Percentiles rank a stretch among this genome's conserved stretches.
Conservation (phyloP, 2,329 filamentous ascomycete genomes). For the Fusarium succisae region DNA sequence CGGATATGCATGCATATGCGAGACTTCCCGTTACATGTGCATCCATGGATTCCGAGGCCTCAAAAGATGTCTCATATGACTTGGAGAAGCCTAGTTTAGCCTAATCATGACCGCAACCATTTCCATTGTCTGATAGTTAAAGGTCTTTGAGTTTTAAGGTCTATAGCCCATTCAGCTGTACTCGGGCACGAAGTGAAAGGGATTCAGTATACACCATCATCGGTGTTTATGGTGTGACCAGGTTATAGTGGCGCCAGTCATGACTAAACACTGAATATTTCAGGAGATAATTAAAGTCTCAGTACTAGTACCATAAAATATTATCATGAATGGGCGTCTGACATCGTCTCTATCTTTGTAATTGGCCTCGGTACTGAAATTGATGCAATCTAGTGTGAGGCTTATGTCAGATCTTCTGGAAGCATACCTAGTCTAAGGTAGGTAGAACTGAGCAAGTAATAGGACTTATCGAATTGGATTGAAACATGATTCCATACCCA, state of each 20-base stretch:
- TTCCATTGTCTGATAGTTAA: not conserved
- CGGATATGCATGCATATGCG: constrained; percentile 16
- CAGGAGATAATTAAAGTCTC: not conserved
- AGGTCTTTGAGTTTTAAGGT: not conserved
- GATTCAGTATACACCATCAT: constrained; percentile 8
- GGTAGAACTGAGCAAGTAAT: not conserved
- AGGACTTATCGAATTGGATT: not conserved
- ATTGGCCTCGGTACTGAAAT: not conserved
- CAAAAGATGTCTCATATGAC: not conserved
- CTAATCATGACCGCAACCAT: not conserved
- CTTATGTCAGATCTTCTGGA: not conserved
- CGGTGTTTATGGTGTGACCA: constrained; percentile 5
- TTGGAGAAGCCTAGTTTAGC: not conserved
- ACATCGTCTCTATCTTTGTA: not conserved
- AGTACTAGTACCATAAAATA: not conserved
- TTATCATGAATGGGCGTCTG: not conserved
- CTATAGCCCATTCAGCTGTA: not conserved
- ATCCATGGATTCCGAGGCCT: not conserved
- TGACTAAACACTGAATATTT: not conserved
- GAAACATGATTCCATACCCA: constrained; percentile 27
- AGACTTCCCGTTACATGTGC: not conserved
- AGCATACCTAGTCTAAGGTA: not conserved
- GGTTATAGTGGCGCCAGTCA: not conserved
- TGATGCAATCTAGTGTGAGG: not conserved
- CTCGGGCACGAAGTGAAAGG: not conserved